phyloP scores from a whole-genome alignment of 495 filamentous ascomycete species.

The Tetracladium marchalianum region DNA sequence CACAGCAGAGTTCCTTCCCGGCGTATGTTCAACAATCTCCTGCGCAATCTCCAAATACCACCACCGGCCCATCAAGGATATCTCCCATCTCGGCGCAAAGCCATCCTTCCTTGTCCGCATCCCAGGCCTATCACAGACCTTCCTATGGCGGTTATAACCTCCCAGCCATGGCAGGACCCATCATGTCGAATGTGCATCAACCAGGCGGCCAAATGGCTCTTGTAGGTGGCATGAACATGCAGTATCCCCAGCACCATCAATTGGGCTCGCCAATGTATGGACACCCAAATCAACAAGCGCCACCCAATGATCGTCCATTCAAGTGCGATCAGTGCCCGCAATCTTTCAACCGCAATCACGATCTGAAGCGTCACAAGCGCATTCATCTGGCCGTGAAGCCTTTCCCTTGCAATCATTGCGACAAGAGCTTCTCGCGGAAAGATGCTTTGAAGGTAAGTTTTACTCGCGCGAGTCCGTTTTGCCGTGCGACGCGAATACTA shows the following conservation, averaged over 20 bases:
- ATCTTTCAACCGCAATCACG: constrained; percentile 94
- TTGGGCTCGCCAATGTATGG: constrained; percentile 20
- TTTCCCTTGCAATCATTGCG: constrained; percentile 82
- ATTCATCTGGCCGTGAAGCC: constrained; percentile 96
- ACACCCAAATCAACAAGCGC: constrained; percentile 31
- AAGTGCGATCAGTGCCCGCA: constrained; percentile 89
- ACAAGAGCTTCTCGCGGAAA: constrained; percentile 95
- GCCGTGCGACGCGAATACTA: constrained; percentile 14
- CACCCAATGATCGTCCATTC: constrained; percentile 75
- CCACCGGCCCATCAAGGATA: constrained; percentile 43
- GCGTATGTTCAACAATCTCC: constrained; percentile 47
- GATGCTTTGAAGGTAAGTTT: constrained; percentile 83
- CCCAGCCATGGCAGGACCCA: constrained; percentile 54
- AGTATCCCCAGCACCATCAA: constrained; percentile 23
- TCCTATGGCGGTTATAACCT: constrained; percentile 47
- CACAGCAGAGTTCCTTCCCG: constrained; percentile 50
- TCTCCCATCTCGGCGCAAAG: constrained; percentile 38
- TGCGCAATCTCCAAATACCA: constrained; percentile 48
- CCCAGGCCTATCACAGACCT: constrained; percentile 31
- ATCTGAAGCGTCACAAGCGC: constrained; percentile 88
- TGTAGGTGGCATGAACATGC: constrained; percentile 51
- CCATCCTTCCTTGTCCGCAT: constrained; percentile 36
- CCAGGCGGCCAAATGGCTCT: constrained; percentile 61
- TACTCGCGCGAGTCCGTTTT: constrained; percentile 5
- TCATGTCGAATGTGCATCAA: constrained; percentile 64